These are phyloP conservation scores for Aspergillus brunneoviolaceus DNA, from an alignment of 2,329 filamentous ascomycete species.

Conservation along the genomic window DNA sequence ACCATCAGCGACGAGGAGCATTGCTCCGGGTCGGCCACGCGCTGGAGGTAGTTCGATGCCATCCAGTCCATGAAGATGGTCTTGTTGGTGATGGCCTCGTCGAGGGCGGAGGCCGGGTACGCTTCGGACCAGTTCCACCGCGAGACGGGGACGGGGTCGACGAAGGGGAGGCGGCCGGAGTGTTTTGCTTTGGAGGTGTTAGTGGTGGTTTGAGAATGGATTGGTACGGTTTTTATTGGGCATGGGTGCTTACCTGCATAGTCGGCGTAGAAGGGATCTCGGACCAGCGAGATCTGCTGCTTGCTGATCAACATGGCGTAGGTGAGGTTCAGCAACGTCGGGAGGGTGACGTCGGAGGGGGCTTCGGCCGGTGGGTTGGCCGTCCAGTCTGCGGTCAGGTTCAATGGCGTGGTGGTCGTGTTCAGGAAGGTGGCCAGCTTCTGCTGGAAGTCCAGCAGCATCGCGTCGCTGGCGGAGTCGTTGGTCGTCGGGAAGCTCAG, in stretches of 20 bases:
- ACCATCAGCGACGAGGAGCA: conserved; percentile 39
- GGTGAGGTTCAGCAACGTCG: conserved; percentile 23
- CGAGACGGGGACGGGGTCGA: conserved; percentile 50
- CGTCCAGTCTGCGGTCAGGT: conserved; percentile 18
- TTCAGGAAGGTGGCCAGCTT: conserved; percentile 46
- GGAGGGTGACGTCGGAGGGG: conserved; percentile 30
- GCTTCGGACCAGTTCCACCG: conserved; percentile 51
- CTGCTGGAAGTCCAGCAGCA: conserved; percentile 45
- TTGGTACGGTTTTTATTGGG: too few species aligned
- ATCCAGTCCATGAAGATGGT: conserved; percentile 49
- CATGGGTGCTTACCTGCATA: conserved; percentile 39
- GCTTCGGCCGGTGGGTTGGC: conserved; percentile 31
- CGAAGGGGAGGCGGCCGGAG: conserved; percentile 48
- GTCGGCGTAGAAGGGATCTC: conserved; percentile 51
- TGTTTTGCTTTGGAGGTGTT: conserved; percentile 28
- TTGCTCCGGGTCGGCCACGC: background rate
- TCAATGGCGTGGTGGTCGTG: conserved; percentile 8
- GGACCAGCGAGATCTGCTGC: conserved; percentile 48
- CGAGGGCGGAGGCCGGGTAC: conserved; percentile 38
- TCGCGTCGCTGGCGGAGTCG: conserved; percentile 32
- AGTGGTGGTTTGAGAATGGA: background rate
- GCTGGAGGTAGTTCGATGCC: conserved; percentile 23
- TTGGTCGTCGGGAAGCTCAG: conserved; percentile 41
- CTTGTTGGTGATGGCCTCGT: conserved; percentile 51
- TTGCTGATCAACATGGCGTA: conserved; percentile 27